Conservation (phyloP, 2,329 filamentous ascomycete species). For the Nemania serpens region DNA sequence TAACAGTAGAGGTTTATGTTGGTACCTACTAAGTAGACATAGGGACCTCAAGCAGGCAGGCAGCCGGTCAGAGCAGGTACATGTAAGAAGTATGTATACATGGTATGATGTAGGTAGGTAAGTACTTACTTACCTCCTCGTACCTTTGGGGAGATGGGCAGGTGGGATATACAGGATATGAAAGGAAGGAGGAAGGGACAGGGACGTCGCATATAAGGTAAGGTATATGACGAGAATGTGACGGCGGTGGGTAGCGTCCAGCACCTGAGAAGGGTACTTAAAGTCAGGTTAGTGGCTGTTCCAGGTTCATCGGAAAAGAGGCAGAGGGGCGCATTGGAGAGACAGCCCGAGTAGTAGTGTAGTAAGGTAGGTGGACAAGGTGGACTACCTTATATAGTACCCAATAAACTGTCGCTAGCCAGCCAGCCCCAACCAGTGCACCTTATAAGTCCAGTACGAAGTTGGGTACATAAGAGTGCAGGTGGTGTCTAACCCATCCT, state of each 20-base stretch:
- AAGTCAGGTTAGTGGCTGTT: neutral
- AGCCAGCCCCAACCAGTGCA: neutral
- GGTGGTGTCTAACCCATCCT: too few species aligned
- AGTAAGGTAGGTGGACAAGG: neutral
- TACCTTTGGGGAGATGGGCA: neutral
- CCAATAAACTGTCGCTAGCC: neutral
- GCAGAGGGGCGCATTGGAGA: neutral
- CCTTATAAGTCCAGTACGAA: too few species aligned
- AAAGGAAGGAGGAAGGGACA: neutral
- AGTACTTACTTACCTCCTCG: neutral
- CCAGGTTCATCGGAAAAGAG: neutral
- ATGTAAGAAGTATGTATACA: too few species aligned
- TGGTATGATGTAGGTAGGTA: neutral
- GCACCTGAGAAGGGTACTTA: too few species aligned
- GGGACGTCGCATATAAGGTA: neutral
- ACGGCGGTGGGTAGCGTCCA: constrained; percentile 3
- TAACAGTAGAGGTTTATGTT: too few species aligned
- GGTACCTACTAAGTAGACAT: too few species aligned
- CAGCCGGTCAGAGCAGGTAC: too few species aligned
- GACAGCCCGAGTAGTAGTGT: neutral
- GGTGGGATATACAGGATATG: neutral
- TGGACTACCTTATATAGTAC: neutral
- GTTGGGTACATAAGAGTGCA: too few species aligned
- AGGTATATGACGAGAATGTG: constrained; percentile 24
- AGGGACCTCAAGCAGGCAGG: too few species aligned